Conservation (phyloP, 208 protist genomes). For the Crithidia fasciculata region DNA sequence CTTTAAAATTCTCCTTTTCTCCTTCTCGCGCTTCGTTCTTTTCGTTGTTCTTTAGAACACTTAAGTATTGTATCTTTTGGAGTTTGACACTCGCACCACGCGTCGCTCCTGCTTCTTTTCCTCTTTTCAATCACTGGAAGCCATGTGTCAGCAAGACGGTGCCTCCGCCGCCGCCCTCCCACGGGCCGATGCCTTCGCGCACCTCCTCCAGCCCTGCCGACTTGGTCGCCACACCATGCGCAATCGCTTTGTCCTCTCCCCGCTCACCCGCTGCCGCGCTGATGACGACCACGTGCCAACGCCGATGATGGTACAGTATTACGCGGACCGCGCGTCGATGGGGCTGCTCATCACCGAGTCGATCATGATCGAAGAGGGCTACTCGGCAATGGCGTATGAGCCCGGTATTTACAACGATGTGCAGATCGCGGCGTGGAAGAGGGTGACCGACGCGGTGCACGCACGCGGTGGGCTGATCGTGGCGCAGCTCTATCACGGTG, state of each 20-base stretch:
- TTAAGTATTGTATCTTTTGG: too few species aligned
- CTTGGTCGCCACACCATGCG: constrained; percentile 42
- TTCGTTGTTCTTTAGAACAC: neutral
- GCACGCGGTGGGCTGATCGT: constrained; percentile 55
- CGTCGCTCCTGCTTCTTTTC: neutral
- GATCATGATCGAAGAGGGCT: constrained; percentile 1
- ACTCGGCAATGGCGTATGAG: constrained; percentile 9
- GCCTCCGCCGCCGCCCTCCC: neutral
- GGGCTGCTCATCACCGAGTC: too few species aligned
- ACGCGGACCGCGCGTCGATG: too few species aligned
- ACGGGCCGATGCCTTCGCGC: neutral
- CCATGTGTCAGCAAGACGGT: too few species aligned
- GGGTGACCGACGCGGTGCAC: constrained; percentile 71
- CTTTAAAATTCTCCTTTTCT: neutral
- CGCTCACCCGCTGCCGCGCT: constrained; percentile 58
- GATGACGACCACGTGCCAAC: constrained; percentile 49
- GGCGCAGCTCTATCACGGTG: constrained; percentile 56
- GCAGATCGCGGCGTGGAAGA: constrained; percentile 61
- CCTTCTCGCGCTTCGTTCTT: neutral
- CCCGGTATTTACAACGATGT: too few species aligned
- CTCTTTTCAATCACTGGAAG: neutral
- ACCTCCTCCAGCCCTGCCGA: constrained; percentile 36
- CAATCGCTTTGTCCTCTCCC: constrained; percentile 59
- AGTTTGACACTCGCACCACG: too few species aligned
- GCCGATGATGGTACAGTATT: constrained; percentile 19